These are phyloP conservation scores for Henckelia pumila DNA, from an alignment of 257 asterid genomes.

Conservation along the genomic window DNA sequence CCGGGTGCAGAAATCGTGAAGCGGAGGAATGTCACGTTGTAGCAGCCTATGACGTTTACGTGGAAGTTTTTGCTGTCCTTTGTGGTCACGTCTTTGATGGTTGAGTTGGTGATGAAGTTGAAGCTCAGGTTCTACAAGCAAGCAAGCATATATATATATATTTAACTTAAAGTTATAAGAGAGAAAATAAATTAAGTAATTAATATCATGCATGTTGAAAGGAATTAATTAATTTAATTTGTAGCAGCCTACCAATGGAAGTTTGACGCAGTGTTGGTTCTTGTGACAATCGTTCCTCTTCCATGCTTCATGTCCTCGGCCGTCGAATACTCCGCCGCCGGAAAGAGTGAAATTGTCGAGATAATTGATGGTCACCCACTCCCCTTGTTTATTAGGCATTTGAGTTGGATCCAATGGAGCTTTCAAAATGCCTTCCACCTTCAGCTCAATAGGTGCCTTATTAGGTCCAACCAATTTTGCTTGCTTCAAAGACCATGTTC, in stretches of 20 bases:
- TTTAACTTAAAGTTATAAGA: too few relatives aligned
- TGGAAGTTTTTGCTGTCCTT: conserved; percentile 47
- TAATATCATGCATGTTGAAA: too few relatives aligned
- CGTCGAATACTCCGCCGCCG: conserved; percentile 37
- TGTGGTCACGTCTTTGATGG: conserved; percentile 33
- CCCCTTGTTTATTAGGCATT: neutral
- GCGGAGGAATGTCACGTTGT: conserved; percentile 31
- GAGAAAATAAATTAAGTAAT: too few relatives aligned
- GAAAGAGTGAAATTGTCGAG: conserved; percentile 30
- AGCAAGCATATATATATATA: too few relatives aligned
- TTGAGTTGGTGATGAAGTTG: conserved; percentile 36
- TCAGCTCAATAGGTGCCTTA: conserved; percentile 17
- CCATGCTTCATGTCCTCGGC: conserved; percentile 38
- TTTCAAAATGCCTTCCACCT: neutral
- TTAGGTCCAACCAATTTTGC: neutral
- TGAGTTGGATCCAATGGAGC: conserved; percentile 16
- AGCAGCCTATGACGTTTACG: conserved; percentile 30
- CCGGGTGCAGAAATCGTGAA: conserved; percentile 31
- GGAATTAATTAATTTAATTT: too few relatives aligned
- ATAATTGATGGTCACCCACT: conserved; percentile 29
- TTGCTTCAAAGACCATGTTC: conserved; percentile 19
- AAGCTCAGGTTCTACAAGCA: conserved; percentile 44
- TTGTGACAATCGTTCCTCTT: conserved; percentile 29
- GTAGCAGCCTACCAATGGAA: too few relatives aligned
- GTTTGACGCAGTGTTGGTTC: conserved; percentile 13